Percentiles rank a stretch among this genome's conserved stretches.
Conservation (phyloP, 2,329 filamentous ascomycete genomes). For the Penicillium frequentans region DNA sequence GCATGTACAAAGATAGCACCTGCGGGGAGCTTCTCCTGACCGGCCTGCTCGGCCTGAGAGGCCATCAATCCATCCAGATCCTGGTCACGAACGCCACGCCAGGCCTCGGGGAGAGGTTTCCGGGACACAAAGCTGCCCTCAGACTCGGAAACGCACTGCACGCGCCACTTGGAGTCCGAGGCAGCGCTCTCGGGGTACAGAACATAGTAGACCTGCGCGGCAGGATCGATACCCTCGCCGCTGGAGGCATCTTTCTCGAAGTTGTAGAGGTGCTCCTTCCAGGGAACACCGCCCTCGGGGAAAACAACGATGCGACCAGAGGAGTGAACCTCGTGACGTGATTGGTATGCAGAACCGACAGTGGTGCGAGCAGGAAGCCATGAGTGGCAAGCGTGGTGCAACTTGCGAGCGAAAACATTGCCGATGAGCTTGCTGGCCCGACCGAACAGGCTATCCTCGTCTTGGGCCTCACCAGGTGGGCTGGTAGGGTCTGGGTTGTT, state of each 20-base stretch:
- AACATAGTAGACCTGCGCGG: constrained; percentile 74
- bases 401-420: constrained; percentile 78
- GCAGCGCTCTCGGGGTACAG: constrained; percentile 82
- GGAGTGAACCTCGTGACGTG: constrained; percentile 66
- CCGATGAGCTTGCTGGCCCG: constrained; percentile 80
- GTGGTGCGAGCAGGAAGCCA: constrained; percentile 87
- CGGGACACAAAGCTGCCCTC: constrained; percentile 88
- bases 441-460: constrained; percentile 79
- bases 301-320: constrained; percentile 81
- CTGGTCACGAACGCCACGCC: constrained; percentile 87
- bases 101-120: constrained; percentile 84
- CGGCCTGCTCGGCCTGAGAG: constrained; percentile 38
- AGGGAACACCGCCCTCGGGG: constrained; percentile 73
- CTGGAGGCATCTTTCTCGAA: constrained; percentile 64
- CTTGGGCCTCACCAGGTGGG: constrained; percentile 61
- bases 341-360: constrained; percentile 73
- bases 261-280: constrained; percentile 94
- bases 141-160: constrained; percentile 84
- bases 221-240: constrained; percentile 38
- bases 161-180: constrained; percentile 81
- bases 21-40: constrained; percentile 39
- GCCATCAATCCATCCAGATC: constrained; percentile 66
- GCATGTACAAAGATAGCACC: constrained; percentile 91
- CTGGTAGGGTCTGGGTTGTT: constrained; percentile 63
- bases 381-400: constrained; percentile 70